Percentiles rank a stretch among this genome's conserved stretches.
phyloP scores from a whole-genome alignment of 495 filamentous ascomycete species.

The Neurospora sp. region DNA sequence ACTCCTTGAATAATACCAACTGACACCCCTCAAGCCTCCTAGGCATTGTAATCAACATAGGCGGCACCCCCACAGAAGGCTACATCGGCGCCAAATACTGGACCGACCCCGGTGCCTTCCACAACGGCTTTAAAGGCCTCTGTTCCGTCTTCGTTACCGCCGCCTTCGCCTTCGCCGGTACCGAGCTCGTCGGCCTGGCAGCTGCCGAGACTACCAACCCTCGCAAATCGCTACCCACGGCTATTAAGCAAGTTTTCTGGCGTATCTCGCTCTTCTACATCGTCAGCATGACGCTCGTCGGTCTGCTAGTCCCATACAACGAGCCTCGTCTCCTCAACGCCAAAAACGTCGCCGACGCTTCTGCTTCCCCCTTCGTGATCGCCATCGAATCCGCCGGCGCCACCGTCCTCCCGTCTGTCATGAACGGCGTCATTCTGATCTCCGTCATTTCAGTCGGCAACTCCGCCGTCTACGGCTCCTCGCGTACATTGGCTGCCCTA shows the following conservation, averaged over 20 bases:
- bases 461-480: constrained; percentile 79
- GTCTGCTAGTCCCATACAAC: constrained; percentile 64
- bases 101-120: constrained; percentile 74
- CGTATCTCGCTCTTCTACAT: constrained; percentile 85
- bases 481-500: constrained; percentile 75
- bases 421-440: constrained; percentile 89
- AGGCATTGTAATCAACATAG: constrained; percentile 69
- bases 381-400: constrained; percentile 75
- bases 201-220: constrained; percentile 86
- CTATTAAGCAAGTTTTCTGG: constrained; percentile 94
- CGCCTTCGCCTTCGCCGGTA: constrained; percentile 86
- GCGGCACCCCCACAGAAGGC: constrained; percentile 63
- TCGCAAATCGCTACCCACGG: constrained; percentile 73
- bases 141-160: constrained; percentile 91
- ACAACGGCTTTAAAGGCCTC: constrained; percentile 89
- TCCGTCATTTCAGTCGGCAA: constrained; percentile 84
- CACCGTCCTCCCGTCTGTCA: constrained; percentile 61
- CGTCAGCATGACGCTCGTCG: constrained; percentile 63
- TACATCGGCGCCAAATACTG: constrained; percentile 82
- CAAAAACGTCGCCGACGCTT: constrained; percentile 48
- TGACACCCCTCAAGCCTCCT: constrained; percentile 45
- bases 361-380: constrained; percentile 82
- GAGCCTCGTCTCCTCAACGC: constrained; percentile 48
- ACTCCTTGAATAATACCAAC: no score
- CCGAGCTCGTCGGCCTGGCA: constrained; percentile 83